Base-by-base conservation (phyloP, 1,284 basidiomycete genomes). In the Ustilago xerochloae region DNA sequence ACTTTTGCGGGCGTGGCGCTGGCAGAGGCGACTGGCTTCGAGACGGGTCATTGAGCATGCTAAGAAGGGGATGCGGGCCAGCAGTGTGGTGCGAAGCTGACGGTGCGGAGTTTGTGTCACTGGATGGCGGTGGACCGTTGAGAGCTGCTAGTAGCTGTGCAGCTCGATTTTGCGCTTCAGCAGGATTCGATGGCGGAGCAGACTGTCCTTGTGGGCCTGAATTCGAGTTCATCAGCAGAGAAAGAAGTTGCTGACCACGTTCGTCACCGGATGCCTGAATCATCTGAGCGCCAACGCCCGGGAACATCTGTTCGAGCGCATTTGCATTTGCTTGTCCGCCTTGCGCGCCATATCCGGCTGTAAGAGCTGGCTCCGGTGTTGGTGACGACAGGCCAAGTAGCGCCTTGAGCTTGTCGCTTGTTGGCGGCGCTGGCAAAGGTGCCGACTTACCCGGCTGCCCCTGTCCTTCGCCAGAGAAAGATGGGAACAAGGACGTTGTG, bases 11-110 rank as follows among this genome's bases (percentile, higher is more conserved):
- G 12, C 49, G 30, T 10, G 77, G 79, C 20, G 79, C 79, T 13
- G 79, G 77, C 28, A 80, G 63, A 6, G 79, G 79, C 13, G 79
- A 77, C 39, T 71, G 68, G 46, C 63, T 66, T 53, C 67, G 63
- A 50, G 67, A 49, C 24, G 63, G 59, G 36, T 66, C 65, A 30
- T 75, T 75, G 54, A 68, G 58, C 57, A 68, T 64, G 46, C 55
- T 63, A 3, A 80, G 69, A 16, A 78, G 59, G 35, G 74, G 50
- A 26, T 64, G 22, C 5, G 47, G 35, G 10, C 45, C 36, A 10
- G 38, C 20, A 24, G 53, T 32, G 9, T 39, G 36, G 26, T 32
- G 30, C 9, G 52, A 13, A 36, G 55, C 47, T 10, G 53, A 16
- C 18, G 35, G 26, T 6, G 43, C 29, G 8, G 66, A 26, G 18